phyloP scores from a whole-genome alignment of 2,329 filamentous ascomycete species.

The Didymella segeticola region DNA sequence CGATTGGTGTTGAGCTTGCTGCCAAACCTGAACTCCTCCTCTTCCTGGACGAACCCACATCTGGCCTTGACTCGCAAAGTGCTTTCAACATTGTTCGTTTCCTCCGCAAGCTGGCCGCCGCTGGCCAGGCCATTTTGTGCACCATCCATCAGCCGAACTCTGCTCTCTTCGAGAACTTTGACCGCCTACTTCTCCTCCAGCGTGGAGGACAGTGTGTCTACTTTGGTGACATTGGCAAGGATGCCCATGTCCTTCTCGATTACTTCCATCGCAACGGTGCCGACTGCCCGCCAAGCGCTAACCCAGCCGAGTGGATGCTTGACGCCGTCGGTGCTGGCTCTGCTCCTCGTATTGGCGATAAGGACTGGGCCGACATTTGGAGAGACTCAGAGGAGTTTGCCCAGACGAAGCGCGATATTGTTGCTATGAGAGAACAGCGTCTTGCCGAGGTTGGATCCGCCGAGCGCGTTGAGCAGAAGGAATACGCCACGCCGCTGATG shows the following conservation, averaged over 20 bases:
- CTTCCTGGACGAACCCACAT: conserved; percentile 81
- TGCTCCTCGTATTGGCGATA: conserved; percentile 72
- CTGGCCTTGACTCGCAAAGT: conserved; percentile 73
- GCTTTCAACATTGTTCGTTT: conserved; percentile 81
- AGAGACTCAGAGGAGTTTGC: conserved; percentile 73
- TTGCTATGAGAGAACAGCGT: conserved; percentile 69
- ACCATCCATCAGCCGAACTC: conserved; percentile 92
- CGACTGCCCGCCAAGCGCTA: conserved; percentile 61
- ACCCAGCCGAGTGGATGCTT: conserved; percentile 79
- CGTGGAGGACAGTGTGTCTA: conserved; percentile 82
- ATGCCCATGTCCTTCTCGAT: conserved; percentile 72
- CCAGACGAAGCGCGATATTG: conserved; percentile 70
- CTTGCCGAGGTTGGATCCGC: conserved; percentile 55
- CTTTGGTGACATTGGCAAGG: conserved; percentile 82
- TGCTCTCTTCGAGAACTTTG: conserved; percentile 86
- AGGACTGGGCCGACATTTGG: conserved; percentile 85
- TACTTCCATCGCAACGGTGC: conserved; percentile 63
- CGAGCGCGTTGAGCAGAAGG: conserved; percentile 64
- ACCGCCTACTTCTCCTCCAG: conserved; percentile 79
- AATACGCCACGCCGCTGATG: conserved; percentile 80
- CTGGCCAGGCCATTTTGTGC: conserved; percentile 86
- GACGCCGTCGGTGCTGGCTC: conserved; percentile 82
- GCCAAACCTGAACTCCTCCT: conserved; percentile 74
- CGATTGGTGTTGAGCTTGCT: conserved; percentile 66
- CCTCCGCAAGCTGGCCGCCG: conserved; percentile 76